Evolutionary conservation across 148 eudicot species (phyloP), one percentile per base, ranked within the genome.

Genomic region (Silene latifolia): DNA sequence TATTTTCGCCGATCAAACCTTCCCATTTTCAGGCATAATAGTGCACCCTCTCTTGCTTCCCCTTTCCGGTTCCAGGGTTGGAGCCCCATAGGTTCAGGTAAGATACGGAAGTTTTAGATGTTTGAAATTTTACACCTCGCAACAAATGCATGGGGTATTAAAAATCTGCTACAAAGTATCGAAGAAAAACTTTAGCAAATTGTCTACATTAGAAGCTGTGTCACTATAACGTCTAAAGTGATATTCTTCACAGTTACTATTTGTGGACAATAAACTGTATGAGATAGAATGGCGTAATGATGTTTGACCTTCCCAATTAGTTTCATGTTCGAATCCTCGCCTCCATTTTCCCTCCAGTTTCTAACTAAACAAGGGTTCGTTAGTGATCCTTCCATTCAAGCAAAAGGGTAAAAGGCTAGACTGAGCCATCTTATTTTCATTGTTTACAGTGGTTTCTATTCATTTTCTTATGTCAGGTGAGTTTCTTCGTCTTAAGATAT

Each of bases 51-150:
- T 8, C 84, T 87, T 58, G 76, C 96, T 20, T 80, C 91, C 35
- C 90, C 92, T 84, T 91, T 92, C 72, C 82, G 85, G 68, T 84
- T 91, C 74, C 87, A 74, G 78, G 83, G 83, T 19, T 91, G 98
- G 98, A 91, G 91, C 82, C 85, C 91, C 75, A 77, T 86, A n/a
- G 89, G 63, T 81, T 74, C 91, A 73, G 97, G 98, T 92, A 85
- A 82, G 80, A 61, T 78, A 70, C 61, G 53, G 42, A 25, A 20
- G 12, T 53, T 67, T 27, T 19, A n/a, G 59, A 46, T 68, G 71
- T 15, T 69, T 70, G 19, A 53, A 24, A 46, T 7, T 47, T 21
- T 25, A 63, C 8, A 24, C 29, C 6, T 39, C 21, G 62, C 25
- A 2, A 21, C 65, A 53, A 56, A 72, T 56, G 11, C 7, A 15